A percentile compares a stretch with the other conserved stretches of the same genome.
These are phyloP conservation scores for Phytopythium litorale DNA, from an alignment of 352 stramenopile species.

Conservation along the genomic window DNA sequence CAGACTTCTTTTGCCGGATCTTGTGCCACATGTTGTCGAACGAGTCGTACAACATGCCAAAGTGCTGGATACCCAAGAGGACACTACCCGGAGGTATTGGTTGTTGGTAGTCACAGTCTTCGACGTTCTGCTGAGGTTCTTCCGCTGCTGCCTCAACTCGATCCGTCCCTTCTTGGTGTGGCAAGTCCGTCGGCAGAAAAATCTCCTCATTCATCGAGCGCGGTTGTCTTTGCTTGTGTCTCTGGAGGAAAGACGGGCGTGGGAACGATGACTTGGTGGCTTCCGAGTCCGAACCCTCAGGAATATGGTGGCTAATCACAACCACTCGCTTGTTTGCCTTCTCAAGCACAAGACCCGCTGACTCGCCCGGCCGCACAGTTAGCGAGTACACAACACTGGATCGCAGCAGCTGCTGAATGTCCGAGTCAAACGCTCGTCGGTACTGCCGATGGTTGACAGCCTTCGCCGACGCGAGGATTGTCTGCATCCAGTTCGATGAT, in stretches of 20 bases:
- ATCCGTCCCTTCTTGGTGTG: not conserved
- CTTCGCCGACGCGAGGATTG: conserved; percentile 25
- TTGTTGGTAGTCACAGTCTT: not conserved
- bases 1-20: conserved; percentile 43
- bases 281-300: not conserved
- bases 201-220: conserved; percentile 5
- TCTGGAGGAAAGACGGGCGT: not conserved
- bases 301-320: conserved; percentile 40
- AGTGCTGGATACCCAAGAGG: conserved; percentile 47
- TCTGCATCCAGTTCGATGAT: conserved; percentile 41
- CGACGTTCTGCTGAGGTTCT: not conserved
- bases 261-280: not conserved
- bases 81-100: conserved; percentile 51
- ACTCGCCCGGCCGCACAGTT: conserved; percentile 18
- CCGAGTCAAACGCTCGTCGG: conserved; percentile 47
- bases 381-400: conserved; percentile 54
- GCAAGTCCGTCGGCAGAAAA: not conserved
- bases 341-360: conserved; percentile 42
- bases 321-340: conserved; percentile 60
- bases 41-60: conserved; percentile 60
- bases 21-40: conserved; percentile 72
- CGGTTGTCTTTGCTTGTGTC: conserved; percentile 2
- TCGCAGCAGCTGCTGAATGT: conserved; percentile 36
- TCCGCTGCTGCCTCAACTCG: not conserved
- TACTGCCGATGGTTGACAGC: conserved; percentile 24